Percentiles rank a stretch among this genome's conserved stretches.
Evolutionary conservation across 331 rosid species (phyloP).

Genomic region (Stylosanthes scabra): DNA sequence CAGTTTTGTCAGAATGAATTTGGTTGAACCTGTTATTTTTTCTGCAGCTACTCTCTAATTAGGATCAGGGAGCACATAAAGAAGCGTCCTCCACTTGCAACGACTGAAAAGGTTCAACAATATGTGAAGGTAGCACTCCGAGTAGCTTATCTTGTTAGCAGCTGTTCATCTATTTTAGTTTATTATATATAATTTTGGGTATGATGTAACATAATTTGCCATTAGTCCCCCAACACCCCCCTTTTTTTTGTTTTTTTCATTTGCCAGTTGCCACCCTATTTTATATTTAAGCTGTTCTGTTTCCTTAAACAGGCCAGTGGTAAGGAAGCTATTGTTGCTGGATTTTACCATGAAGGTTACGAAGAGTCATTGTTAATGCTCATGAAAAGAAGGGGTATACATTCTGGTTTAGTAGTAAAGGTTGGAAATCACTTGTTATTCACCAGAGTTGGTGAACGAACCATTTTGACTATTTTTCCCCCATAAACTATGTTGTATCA

Average conservation of each 20-base stretch:
- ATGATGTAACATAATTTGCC: not conserved
- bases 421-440: slow-evolving; percentile 49
- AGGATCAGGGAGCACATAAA: slow-evolving; percentile 93
- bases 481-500: slow-evolving; percentile 19
- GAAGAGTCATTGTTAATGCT: slow-evolving; percentile 93
- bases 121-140: slow-evolving; percentile 69
- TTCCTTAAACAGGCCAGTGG: slow-evolving; percentile 72
- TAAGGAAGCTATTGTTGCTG: slow-evolving; percentile 91
- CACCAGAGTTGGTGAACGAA: slow-evolving; percentile 17
- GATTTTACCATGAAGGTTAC: slow-evolving; percentile 96
- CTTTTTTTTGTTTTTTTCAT: too few species aligned
- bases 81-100: slow-evolving; percentile 94
- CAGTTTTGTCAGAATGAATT: slow-evolving; percentile 31
- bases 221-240: not conserved
- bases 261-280: slow-evolving; percentile 10
- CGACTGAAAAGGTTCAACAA: slow-evolving; percentile 97
- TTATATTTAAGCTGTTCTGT: slow-evolving; percentile 11
- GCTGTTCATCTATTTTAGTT: slow-evolving; percentile 17
- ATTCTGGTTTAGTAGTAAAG: slow-evolving; percentile 97
- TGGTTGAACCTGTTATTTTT: slow-evolving; percentile 33
- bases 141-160: slow-evolving; percentile 23
- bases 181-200: slow-evolving; percentile 22
- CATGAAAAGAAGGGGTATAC: slow-evolving; percentile 96
- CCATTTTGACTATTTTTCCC: slow-evolving; percentile 2
- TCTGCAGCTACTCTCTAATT: slow-evolving; percentile 73